Percentiles rank a stretch among this genome's conserved stretches.
These are phyloP conservation scores for Ammopiptanthus mongolicus DNA, from an alignment of 306 rosid species.

Conservation along the genomic window DNA sequence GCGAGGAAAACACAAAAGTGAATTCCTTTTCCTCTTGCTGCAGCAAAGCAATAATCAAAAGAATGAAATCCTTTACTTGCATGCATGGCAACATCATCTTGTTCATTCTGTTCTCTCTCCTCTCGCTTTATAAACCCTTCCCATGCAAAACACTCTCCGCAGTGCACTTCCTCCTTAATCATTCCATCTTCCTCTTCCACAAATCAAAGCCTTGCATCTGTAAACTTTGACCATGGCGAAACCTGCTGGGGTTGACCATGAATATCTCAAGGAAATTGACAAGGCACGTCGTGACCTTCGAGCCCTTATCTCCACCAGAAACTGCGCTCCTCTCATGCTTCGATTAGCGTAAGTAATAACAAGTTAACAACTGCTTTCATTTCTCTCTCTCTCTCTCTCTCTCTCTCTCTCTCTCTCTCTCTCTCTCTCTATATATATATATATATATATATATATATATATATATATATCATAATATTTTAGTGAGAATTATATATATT, in stretches of 20 bases:
- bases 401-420: too few relatives aligned
- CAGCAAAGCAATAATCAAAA: slow-evolving; percentile 12
- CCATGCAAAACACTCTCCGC: neutral
- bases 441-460: too few relatives aligned
- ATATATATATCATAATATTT: neutral
- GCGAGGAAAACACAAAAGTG: neutral
- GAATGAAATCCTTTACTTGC: slow-evolving; percentile 28
- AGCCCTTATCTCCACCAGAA: slow-evolving; percentile 52
- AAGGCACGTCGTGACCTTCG: slow-evolving; percentile 75
- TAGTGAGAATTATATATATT: neutral
- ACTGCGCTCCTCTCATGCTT: slow-evolving; percentile 86
- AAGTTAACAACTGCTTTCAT: neutral
- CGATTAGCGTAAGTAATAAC: slow-evolving; percentile 80
- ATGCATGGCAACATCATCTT: neutral
- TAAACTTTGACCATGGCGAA: slow-evolving; percentile 29
- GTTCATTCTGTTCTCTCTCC: neutral
- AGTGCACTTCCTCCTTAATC: neutral
- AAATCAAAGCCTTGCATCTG: neutral
- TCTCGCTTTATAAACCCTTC: neutral
- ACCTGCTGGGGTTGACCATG: slow-evolving; percentile 31
- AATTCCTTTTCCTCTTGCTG: neutral
- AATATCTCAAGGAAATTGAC: slow-evolving; percentile 53
- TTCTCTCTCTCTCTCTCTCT: neutral
- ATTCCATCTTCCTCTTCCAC: neutral
- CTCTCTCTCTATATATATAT: too few relatives aligned